Evolutionary conservation across 352 stramenopile genomes (phyloP).

Genomic region (Globisporangium orthogonon): DNA sequence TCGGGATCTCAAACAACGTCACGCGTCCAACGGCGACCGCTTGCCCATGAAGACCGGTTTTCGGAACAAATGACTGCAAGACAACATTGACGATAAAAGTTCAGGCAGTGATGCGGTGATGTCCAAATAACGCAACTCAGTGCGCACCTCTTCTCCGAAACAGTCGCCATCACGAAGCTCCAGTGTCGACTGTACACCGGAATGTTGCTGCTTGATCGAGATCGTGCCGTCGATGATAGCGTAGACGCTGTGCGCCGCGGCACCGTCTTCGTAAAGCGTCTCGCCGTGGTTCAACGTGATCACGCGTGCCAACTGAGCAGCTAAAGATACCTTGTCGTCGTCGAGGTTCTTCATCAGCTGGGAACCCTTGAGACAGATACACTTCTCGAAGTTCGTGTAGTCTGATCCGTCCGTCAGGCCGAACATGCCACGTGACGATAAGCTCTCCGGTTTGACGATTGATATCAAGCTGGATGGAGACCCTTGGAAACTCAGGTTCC

Average conservation of each 20-base stretch:
- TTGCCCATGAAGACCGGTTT: conserved; percentile 34
- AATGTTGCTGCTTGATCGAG: conserved; percentile 25
- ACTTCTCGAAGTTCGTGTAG: conserved; percentile 83
- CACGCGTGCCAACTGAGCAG: conserved; percentile 66
- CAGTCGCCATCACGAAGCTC: conserved; percentile 67
- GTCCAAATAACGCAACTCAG: conserved; percentile 6
- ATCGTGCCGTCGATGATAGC: conserved; percentile 72
- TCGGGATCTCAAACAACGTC: conserved; percentile 71
- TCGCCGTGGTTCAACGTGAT: conserved; percentile 49
- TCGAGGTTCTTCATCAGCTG: conserved; percentile 79
- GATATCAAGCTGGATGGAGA: conserved; percentile 6
- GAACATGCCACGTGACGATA: conserved; percentile 19
- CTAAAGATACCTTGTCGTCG: conserved; percentile 77
- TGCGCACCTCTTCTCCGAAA: conserved; percentile 70
- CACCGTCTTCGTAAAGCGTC: conserved; percentile 39
- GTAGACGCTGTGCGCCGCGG: conserved; percentile 44
- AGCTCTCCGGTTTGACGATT: neutral
- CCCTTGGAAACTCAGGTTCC: conserved; percentile 37
- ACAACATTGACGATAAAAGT: neutral
- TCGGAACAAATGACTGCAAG: conserved; percentile 62
- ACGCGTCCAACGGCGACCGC: conserved; percentile 41
- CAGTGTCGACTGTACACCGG: conserved; percentile 12
- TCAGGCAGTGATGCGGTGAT: neutral
- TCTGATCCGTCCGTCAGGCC: conserved; percentile 40
- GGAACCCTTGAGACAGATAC: conserved; percentile 78